Percentiles rank a stretch among this genome's conserved stretches.
Conservation (phyloP, 495 filamentous ascomycete species). For the Daldinia grandis region DNA sequence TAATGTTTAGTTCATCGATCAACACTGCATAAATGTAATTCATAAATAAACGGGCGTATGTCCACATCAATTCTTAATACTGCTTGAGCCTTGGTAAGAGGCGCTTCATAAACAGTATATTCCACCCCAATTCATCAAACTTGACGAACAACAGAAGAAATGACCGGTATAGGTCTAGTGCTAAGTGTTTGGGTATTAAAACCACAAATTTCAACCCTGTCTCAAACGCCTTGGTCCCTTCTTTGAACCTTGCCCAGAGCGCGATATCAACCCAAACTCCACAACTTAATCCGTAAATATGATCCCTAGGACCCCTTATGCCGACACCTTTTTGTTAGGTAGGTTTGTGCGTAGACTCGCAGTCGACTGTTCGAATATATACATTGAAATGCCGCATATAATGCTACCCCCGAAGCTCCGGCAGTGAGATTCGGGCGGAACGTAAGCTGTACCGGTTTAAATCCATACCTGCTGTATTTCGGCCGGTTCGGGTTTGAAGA, state of each 20-base stretch:
- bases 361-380: constrained; percentile 45
- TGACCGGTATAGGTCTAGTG: constrained; percentile 29
- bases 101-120: constrained; percentile 21
- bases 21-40: constrained; percentile 23
- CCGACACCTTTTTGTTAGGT: constrained; percentile 21
- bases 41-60: constrained; percentile 21
- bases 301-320: constrained; percentile 30
- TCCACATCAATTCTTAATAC: constrained; percentile 21
- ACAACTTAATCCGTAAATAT: constrained; percentile 33
- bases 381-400: constrained; percentile 43
- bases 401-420: constrained; percentile 8
- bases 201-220: constrained; percentile 32
- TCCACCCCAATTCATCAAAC: constrained; percentile 5
- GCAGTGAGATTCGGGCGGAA: constrained; percentile 22
- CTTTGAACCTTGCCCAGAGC: constrained; percentile 26
- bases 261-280: constrained; percentile 38
- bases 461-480: constrained; percentile 43
- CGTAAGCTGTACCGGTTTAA: constrained; percentile 20
- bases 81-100: constrained; percentile 19
- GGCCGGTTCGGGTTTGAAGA: constrained; percentile 45
- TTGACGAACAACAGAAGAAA: constrained; percentile 37
- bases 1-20: constrained; percentile 17
- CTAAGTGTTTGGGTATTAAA: constrained; percentile 34
- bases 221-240: constrained; percentile 40
- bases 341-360: constrained; percentile 34